Evolutionary conservation across 768 basidiomycete genomes (phyloP).

Genomic region (Lentinula edodes): DNA sequence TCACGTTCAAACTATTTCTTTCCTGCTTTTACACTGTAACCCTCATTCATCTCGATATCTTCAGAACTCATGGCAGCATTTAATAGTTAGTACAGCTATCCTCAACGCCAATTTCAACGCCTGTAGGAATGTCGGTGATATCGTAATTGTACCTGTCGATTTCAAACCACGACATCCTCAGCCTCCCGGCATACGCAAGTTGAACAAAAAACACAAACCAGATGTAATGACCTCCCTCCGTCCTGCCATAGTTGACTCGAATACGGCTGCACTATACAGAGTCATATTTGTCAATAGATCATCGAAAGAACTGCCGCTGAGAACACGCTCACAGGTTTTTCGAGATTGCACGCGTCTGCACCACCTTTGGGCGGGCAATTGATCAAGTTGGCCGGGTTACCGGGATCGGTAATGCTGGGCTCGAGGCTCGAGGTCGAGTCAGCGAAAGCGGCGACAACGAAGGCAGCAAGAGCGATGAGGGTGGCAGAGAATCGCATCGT

Average conservation of each 20-base stretch:
- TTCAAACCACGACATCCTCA: no score
- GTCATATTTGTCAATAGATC: neutral
- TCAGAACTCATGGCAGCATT: no score
- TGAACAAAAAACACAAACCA: neutral
- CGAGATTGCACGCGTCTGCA: slow-evolving; percentile 1
- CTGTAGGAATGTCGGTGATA: slow-evolving; percentile 2
- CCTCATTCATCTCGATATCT: no score
- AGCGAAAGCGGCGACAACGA: neutral
- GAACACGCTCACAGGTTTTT: neutral
- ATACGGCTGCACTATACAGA: slow-evolving; percentile 1
- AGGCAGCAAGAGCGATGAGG: neutral
- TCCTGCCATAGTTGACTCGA: neutral
- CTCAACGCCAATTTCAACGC: neutral
- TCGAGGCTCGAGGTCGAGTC: neutral
- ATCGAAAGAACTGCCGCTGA: neutral
- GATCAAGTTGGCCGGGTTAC: slow-evolving; percentile 6
- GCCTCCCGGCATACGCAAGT: no score
- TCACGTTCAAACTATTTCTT: no score
- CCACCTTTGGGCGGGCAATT: slow-evolving; percentile 1
- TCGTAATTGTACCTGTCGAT: slow-evolving; percentile 1
- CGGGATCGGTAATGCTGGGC: neutral
- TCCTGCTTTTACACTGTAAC: no score
- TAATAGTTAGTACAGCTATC: neutral
- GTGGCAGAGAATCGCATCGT: neutral
- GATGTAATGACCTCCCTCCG: slow-evolving; percentile 4